Conservation (phyloP, 805 yeast genomes). For the Spathaspora arborariae region DNA sequence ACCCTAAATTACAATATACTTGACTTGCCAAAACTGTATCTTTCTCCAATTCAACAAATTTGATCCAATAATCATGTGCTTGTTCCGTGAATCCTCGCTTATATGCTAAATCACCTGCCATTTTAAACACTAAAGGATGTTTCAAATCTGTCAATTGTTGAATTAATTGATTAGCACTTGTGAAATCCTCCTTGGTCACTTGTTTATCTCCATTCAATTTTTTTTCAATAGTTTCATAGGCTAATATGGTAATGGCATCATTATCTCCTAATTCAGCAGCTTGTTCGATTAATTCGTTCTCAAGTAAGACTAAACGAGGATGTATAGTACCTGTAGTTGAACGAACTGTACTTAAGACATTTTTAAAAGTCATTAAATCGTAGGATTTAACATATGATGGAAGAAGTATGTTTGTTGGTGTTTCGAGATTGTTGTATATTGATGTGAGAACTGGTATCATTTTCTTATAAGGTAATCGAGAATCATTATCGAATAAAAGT, state of each 20-base stretch:
- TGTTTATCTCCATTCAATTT: conserved; percentile 11
- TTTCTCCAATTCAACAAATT: conserved; percentile 53
- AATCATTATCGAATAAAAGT: conserved; percentile 63
- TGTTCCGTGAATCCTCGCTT: conserved; percentile 44
- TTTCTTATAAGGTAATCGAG: conserved; percentile 50
- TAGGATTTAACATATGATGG: conserved; percentile 49
- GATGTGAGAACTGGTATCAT: conserved; percentile 50
- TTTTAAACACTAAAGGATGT: conserved; percentile 73
- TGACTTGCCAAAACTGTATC: conserved; percentile 65
- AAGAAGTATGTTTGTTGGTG: conserved; percentile 30
- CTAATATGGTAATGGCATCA: conserved; percentile 73
- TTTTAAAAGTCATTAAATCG: conserved; percentile 67
- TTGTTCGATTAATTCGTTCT: conserved; percentile 68
- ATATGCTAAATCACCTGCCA: conserved; percentile 74
- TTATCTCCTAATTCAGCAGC: conserved; percentile 82
- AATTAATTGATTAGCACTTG: conserved; percentile 60
- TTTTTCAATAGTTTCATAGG: conserved; percentile 56
- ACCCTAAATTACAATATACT: conserved; percentile 65
- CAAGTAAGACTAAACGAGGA: conserved; percentile 54
- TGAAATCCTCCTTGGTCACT: conserved; percentile 47
- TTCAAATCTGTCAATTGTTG: conserved; percentile 51
- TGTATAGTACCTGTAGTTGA: conserved; percentile 57
- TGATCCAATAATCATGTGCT: conserved; percentile 57
- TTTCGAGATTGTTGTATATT: conserved; percentile 46
- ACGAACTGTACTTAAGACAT: conserved; percentile 60